Conservation (phyloP, 1,284 basidiomycete genomes). For the Ustilago sp. region DNA sequence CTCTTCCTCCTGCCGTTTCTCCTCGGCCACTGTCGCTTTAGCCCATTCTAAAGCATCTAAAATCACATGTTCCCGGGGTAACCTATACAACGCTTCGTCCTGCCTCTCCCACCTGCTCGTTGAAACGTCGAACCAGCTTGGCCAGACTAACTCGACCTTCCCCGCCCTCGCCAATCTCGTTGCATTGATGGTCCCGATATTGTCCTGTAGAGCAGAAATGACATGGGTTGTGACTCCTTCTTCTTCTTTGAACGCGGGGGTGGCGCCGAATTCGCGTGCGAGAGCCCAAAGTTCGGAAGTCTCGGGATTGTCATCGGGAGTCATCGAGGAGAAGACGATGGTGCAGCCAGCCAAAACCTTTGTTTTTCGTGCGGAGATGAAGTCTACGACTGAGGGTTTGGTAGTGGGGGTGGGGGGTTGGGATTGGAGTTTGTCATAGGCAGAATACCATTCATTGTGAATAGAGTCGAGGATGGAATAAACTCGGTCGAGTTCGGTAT, state of each 20-base stretch:
- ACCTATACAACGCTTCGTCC: slow-evolving; percentile 78
- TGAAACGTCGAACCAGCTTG: slow-evolving; percentile 87
- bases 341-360: slow-evolving; percentile 81
- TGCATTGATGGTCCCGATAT: slow-evolving; percentile 87
- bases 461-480: slow-evolving; percentile 81
- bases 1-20: not conserved
- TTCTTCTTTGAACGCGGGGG: slow-evolving; percentile 79
- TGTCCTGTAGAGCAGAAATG: slow-evolving; percentile 81
- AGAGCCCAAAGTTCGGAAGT: slow-evolving; percentile 86
- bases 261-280: slow-evolving; percentile 88
- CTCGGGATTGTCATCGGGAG: slow-evolving; percentile 84
- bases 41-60: slow-evolving; percentile 18
- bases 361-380: slow-evolving; percentile 84
- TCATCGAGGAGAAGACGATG: slow-evolving; percentile 91
- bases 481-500: slow-evolving; percentile 84
- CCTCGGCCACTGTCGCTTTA: not conserved
- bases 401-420: slow-evolving; percentile 9
- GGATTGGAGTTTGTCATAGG: slow-evolving; percentile 32
- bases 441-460: slow-evolving; percentile 79
- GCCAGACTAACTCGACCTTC: slow-evolving; percentile 81
- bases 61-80: slow-evolving; percentile 22
- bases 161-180: slow-evolving; percentile 70
- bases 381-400: slow-evolving; percentile 73
- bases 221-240: slow-evolving; percentile 82
- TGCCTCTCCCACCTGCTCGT: slow-evolving; percentile 82